Evolutionary conservation across 176 grass and related monocot species (phyloP).

Genomic region (Triticum timopheevii): DNA sequence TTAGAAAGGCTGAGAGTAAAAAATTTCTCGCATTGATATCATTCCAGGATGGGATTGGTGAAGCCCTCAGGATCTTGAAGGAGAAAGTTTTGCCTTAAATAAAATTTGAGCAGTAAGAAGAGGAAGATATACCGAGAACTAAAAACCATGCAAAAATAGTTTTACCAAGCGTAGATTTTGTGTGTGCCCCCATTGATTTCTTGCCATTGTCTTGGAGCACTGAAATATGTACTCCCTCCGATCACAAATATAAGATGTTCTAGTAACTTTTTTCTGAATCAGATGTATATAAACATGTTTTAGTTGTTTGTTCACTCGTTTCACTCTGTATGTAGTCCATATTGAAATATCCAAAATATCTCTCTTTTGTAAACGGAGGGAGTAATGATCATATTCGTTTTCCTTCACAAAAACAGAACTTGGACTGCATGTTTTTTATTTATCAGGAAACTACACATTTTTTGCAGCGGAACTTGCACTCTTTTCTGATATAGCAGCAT

Average conservation of each 20-base stretch:
- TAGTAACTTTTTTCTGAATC: no score
- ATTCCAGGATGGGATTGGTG: slow-evolving; percentile 63
- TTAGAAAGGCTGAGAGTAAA: background rate
- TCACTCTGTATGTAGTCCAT: no score
- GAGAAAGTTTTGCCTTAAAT: slow-evolving; percentile 45
- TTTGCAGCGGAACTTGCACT: background rate
- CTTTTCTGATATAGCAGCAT: background rate
- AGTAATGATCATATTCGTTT: background rate
- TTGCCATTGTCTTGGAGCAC: background rate
- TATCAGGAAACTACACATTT: background rate
- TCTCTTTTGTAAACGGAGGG: no score
- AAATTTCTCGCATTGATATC: background rate
- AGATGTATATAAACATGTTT: no score
- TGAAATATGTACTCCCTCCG: background rate
- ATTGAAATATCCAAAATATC: no score
- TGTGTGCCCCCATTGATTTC: background rate
- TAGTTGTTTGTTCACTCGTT: no score
- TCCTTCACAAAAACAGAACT: background rate
- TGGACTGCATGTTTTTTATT: background rate
- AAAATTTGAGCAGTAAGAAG: background rate
- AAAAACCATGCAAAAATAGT: slow-evolving; percentile 3
- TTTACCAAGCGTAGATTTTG: background rate
- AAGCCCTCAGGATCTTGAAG: slow-evolving; percentile 61
- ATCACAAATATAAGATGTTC: no score
- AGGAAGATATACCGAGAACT: background rate